phyloP scores from a whole-genome alignment of 371 early-diverging fungal genomes.

The Cokeromyces recurvatus region DNA sequence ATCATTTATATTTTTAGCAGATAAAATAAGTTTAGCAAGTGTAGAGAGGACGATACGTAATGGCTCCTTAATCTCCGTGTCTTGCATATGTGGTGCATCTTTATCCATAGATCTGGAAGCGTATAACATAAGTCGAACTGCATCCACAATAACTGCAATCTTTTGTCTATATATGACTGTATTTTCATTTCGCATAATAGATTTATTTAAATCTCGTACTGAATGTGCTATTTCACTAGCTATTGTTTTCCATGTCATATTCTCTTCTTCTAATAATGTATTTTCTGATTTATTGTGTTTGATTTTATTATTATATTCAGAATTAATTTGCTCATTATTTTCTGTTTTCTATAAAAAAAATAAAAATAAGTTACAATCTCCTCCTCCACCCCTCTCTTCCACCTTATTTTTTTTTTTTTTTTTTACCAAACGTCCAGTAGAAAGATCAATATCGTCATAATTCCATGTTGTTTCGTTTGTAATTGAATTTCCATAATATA shows the following conservation, averaged over 20 bases:
- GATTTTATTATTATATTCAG: no score
- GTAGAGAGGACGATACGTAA: conserved; percentile 72
- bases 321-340: background rate
- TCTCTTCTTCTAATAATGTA: background rate
- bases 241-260: conserved; percentile 29
- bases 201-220: conserved; percentile 57
- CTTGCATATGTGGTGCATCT: conserved; percentile 59
- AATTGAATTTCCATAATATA: conserved; percentile 74
- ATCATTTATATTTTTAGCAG: conserved; percentile 34
- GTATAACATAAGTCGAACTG: conserved; percentile 83
- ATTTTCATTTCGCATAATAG: conserved; percentile 46
- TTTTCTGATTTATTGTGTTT: no score
- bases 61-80: conserved; percentile 59
- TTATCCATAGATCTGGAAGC: conserved; percentile 73
- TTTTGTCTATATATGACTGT: conserved; percentile 2
- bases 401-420: background rate
- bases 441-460: conserved; percentile 30
- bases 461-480: conserved; percentile 78
- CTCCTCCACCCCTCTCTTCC: conserved; percentile 1
- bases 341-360: background rate
- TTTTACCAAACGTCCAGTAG: conserved; percentile 27
- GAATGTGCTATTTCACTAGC: conserved; percentile 57
- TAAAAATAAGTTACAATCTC: no score
- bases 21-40: conserved; percentile 76
- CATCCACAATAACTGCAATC: conserved; percentile 58